A percentile compares a stretch with the other conserved stretches of the same genome.
Conservation (phyloP, 2,329 filamentous ascomycete species). For the Aaosphaeria pasadenensis region DNA sequence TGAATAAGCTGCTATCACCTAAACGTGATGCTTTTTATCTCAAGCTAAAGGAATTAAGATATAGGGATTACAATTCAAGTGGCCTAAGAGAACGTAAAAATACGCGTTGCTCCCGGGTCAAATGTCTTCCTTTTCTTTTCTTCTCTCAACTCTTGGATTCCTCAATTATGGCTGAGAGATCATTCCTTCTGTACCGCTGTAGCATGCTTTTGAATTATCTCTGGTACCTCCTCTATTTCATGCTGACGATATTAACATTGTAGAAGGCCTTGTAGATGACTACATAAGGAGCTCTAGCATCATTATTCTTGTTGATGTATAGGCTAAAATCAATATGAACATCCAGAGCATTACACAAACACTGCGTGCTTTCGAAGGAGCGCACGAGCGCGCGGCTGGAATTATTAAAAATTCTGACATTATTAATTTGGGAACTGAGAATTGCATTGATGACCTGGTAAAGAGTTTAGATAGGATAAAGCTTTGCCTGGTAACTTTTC, state of each 20-base stretch:
- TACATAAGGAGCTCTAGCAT: slow-evolving; percentile 17
- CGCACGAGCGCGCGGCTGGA: slow-evolving; percentile 47
- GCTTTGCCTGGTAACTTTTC: slow-evolving; percentile 41
- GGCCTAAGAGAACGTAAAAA: too few relatives aligned
- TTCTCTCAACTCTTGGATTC: not conserved
- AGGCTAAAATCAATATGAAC: slow-evolving; percentile 42
- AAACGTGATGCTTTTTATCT: too few relatives aligned
- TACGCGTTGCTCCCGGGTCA: too few relatives aligned
- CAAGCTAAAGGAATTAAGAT: too few relatives aligned
- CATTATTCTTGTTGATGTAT: slow-evolving; percentile 21
- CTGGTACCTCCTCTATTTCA: not conserved
- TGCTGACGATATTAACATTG: slow-evolving; percentile 7
- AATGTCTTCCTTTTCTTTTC: too few relatives aligned
- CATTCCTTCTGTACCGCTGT: too few relatives aligned
- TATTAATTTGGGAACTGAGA: slow-evolving; percentile 37
- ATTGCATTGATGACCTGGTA: slow-evolving; percentile 30
- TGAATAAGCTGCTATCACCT: too few relatives aligned
- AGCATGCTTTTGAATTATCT: too few relatives aligned
- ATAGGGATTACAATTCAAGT: too few relatives aligned
- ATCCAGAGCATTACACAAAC: slow-evolving; percentile 56
- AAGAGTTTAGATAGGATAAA: slow-evolving; percentile 25
- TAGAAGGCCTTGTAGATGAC: slow-evolving; percentile 8
- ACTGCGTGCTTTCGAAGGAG: slow-evolving; percentile 44
- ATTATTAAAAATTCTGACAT: slow-evolving; percentile 56
- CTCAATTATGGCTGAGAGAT: too few relatives aligned